Base-by-base conservation (phyloP, 2,329 filamentous ascomycete species). In the Exophiala aquamarina region DNA sequence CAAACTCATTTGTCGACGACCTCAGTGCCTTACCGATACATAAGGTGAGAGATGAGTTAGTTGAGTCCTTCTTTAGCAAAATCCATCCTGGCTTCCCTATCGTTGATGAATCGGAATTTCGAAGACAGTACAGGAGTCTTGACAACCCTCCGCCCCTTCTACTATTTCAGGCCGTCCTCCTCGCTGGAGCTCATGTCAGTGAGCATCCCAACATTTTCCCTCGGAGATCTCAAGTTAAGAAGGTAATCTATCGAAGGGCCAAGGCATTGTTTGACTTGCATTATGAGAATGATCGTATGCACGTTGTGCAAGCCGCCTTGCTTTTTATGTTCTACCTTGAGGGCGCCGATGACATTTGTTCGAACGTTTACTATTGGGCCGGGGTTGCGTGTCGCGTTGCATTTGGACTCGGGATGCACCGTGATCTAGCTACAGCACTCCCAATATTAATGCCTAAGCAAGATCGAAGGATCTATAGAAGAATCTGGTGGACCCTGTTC, bases 271-370 rank as follows among this genome's bases (percentile, higher is more conserved):
- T 79, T 33, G 77, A 81, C 56, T 69, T 67, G 20, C 71, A 77
- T 4, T 72, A 76, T 28, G 77, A 81, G 53, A 70, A 74, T 19
- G 76, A 80, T 54, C 70, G 78, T 11, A 72, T 76, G 50, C 69
- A 72, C 23, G 66, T 79, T 40, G 68, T 81, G n/a, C 78, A 81
- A 59, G 73, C 73, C 3, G 75, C 76, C 2, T 62, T 81, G 17
- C 67, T 81, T 1, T 56, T 81, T 42, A 79, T 76, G 2, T 81
- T 77, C 78, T 73, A 78, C 52, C 73, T 75, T 1, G 75, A 80
- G 39, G 71, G 74, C 11, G 74, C 76, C 18, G 77, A 81, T 52
- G 76, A 79, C 58, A 72, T 79, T 5, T 65, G 75, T 3, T 73
- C 75, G 31, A 79, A 80, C 54, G 71, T 73, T 13, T 77, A 70